Conservation (phyloP, 2,329 filamentous ascomycete species). For the Chrysoporthe puriensis region DNA sequence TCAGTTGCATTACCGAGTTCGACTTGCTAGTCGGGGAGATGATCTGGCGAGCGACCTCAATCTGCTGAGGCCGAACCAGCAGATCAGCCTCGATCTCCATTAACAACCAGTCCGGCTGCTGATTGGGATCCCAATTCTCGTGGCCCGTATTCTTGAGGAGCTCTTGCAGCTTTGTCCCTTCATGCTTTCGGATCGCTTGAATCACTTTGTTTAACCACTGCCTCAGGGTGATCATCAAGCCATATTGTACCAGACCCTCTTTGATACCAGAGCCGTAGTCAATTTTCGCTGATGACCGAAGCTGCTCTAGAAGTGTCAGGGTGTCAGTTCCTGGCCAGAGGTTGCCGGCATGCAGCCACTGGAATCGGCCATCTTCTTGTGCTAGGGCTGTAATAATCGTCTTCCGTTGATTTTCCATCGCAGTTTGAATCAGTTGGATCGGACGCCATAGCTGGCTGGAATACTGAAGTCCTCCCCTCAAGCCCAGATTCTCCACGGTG, state of each 20-base stretch:
- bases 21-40: slow-evolving; percentile 53
- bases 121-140: slow-evolving; percentile 57
- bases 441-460: neutral
- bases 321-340: slow-evolving; percentile 52
- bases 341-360: slow-evolving; percentile 47
- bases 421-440: neutral
- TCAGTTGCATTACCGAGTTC: slow-evolving; percentile 67
- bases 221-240: slow-evolving; percentile 45
- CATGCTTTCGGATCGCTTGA: slow-evolving; percentile 35
- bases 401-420: neutral
- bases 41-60: slow-evolving; percentile 64
- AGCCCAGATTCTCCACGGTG: neutral
- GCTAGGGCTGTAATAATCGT: neutral
- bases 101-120: slow-evolving; percentile 65
- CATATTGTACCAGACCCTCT: slow-evolving; percentile 47
- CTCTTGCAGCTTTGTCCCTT: slow-evolving; percentile 39
- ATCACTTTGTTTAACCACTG: slow-evolving; percentile 51
- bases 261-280: slow-evolving; percentile 43
- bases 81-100: slow-evolving; percentile 69
- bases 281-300: slow-evolving; percentile 41
- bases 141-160: slow-evolving; percentile 56
- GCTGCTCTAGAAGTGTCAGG: slow-evolving; percentile 49
- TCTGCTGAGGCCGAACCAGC: slow-evolving; percentile 63
- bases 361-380: neutral
- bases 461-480: no score